Evolutionary conservation across 352 stramenopile genomes (phyloP).

Genomic region (Phytophthora parvispora): DNA sequence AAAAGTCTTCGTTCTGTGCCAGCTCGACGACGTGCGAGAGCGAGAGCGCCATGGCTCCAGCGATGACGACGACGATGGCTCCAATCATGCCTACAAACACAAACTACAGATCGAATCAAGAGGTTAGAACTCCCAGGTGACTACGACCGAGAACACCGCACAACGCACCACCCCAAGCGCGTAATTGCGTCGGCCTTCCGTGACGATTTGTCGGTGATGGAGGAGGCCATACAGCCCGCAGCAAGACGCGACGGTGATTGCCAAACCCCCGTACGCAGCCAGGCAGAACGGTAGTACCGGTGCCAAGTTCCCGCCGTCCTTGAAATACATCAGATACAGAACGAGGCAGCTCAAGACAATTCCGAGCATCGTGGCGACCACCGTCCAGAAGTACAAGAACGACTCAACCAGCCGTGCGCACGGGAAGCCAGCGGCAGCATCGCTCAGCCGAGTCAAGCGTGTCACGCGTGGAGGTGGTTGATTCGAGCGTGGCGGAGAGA

Average conservation of each 20-base stretch:
- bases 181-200: slow-evolving; percentile 65
- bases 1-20: slow-evolving; percentile 47
- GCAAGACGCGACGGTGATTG: slow-evolving; percentile 49
- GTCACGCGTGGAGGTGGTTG: not conserved
- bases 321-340: slow-evolving; percentile 70
- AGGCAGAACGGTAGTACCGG: slow-evolving; percentile 62
- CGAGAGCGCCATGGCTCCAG: slow-evolving; percentile 57
- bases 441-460: slow-evolving; percentile 6
- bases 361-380: slow-evolving; percentile 61
- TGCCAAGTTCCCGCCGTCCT: slow-evolving; percentile 63
- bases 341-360: slow-evolving; percentile 60
- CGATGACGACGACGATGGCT: slow-evolving; percentile 56
- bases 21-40: slow-evolving; percentile 45
- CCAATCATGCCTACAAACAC: slow-evolving; percentile 51
- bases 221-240: slow-evolving; percentile 62
- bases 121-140: not conserved
- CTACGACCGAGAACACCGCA: not conserved
- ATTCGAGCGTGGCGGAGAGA: slow-evolving; percentile 21
- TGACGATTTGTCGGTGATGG: slow-evolving; percentile 64
- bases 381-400: slow-evolving; percentile 66
- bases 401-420: slow-evolving; percentile 44
- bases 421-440: slow-evolving; percentile 14
- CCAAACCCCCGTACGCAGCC: slow-evolving; percentile 57
- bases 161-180: slow-evolving; percentile 61
- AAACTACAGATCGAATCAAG: slow-evolving; percentile 39